phyloP scores from a whole-genome alignment of 208 protist genomes.

The Trypanosoma theileri region DNA sequence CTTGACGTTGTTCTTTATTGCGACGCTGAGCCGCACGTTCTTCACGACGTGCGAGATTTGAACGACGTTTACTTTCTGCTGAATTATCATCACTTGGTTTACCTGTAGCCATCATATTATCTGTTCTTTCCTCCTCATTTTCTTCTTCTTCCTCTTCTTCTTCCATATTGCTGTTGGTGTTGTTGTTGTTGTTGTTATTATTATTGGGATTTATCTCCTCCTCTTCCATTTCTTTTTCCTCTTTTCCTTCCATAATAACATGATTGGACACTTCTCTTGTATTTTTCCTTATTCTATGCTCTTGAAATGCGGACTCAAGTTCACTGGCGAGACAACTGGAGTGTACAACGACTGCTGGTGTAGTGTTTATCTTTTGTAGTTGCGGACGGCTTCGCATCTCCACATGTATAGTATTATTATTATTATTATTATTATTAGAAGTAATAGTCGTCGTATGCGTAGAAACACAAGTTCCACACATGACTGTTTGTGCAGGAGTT shows the following conservation, averaged over 20 bases:
- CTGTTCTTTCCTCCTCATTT: background rate
- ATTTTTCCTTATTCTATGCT: constrained; percentile 19
- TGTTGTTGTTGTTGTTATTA: too few species aligned
- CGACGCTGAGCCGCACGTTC: constrained; percentile 15
- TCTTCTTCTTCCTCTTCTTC: background rate
- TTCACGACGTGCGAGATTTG: background rate
- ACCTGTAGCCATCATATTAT: too few species aligned
- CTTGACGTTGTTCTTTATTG: constrained; percentile 5
- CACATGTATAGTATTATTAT: background rate
- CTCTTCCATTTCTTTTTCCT: background rate
- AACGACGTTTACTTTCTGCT: too few species aligned
- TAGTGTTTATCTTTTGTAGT: background rate
- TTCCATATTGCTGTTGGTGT: background rate
- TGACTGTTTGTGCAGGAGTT: constrained; percentile 6
- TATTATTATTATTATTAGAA: background rate
- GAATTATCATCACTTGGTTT: too few species aligned
- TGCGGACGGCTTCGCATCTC: background rate
- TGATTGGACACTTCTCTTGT: constrained; percentile 2
- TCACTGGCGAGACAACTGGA: constrained; percentile 23
- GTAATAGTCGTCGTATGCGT: background rate
- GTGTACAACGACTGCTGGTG: background rate
- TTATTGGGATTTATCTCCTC: background rate
- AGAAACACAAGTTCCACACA: background rate
- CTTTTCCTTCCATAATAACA: background rate
- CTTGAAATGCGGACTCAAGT: constrained; percentile 28